phyloP scores from a whole-genome alignment of 2,329 filamentous ascomycete species.

The Colletotrichum euphorbiae region DNA sequence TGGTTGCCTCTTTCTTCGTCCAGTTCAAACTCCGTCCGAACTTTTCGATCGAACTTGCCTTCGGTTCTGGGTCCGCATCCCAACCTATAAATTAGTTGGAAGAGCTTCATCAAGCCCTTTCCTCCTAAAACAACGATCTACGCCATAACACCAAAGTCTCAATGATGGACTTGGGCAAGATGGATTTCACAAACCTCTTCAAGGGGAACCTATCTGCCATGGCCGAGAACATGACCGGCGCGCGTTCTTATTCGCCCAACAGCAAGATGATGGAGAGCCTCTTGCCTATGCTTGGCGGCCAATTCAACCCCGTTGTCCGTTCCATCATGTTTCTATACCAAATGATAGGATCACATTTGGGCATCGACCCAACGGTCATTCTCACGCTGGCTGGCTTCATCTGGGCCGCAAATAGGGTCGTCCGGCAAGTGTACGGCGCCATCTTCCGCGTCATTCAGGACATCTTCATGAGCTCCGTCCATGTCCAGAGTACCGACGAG shows the following conservation, averaged over 20 bases:
- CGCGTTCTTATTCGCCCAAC: constrained; percentile 20
- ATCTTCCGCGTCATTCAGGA: constrained; percentile 52
- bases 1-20: constrained; percentile 2
- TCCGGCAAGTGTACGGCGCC: constrained; percentile 50
- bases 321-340: constrained; percentile 55
- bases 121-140: neutral
- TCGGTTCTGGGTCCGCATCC: neutral
- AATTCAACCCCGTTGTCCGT: constrained; percentile 40
- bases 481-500: constrained; percentile 66
- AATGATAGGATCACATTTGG: constrained; percentile 56
- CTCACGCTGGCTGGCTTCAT: constrained; percentile 59
- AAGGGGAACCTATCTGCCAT: constrained; percentile 35
- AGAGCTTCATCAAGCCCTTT: neutral
- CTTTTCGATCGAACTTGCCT: neutral
- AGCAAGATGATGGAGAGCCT: constrained; percentile 40
- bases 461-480: constrained; percentile 64
- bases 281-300: constrained; percentile 38
- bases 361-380: constrained; percentile 61
- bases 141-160: constrained; percentile 7
- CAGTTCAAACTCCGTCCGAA: neutral
- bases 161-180: constrained; percentile 32
- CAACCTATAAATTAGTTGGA: neutral
- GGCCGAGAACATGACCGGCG: constrained; percentile 37
- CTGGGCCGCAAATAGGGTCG: constrained; percentile 58
- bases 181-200: constrained; percentile 36